Evolutionary conservation across 768 basidiomycete species (phyloP), one percentile per base, ranked within the genome.

Genomic region (Podaxis rugospora): DNA sequence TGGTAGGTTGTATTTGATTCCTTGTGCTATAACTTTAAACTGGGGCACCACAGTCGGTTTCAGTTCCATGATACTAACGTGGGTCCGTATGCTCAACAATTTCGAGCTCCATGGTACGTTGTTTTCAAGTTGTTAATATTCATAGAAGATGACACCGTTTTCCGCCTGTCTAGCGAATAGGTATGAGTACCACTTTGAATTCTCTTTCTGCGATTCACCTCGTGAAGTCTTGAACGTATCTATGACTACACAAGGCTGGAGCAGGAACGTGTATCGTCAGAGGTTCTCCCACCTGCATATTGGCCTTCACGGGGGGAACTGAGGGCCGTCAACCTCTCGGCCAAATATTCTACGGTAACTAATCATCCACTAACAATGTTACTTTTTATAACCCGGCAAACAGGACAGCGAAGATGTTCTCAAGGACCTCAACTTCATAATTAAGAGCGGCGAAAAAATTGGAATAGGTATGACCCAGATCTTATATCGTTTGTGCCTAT

Each of bases 231-330:
- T 28, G 92, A 95, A 67, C 87, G 93, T 61, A 86, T 93, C 0
- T 81, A 88, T 57, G 87, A 70, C 1, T 88, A 84, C 66, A 68
- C 87, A n/a, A 66, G 74, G 36, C 84, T 86, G 58, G 85, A 87
- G 39, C 82, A 84, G 54, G 86, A 88, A 67, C 77, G 77, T 4
- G 69, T 73, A 58, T 60, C 76, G 2, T 74, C 74, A 0, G 60
- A 70, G n/a, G 59, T 67, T 9, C 80, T 73, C 39, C 87, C 87
- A 2, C 86, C 88, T 1, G 86, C 87, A 0, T 78, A 84, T 61
- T 89, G 88, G 87, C 87, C 87, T 0, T 74, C 81, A 9, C 82
- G 80, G 14, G 87, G 87, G 10, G 73, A 78, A 27, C 74, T 89
- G 37, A 69, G 74, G 5, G 80, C 83, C 2, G 80, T 85, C 57